These are phyloP conservation scores for Didymella segeticola DNA, from an alignment of 2,329 filamentous ascomycete genomes.

Conservation along the genomic window DNA sequence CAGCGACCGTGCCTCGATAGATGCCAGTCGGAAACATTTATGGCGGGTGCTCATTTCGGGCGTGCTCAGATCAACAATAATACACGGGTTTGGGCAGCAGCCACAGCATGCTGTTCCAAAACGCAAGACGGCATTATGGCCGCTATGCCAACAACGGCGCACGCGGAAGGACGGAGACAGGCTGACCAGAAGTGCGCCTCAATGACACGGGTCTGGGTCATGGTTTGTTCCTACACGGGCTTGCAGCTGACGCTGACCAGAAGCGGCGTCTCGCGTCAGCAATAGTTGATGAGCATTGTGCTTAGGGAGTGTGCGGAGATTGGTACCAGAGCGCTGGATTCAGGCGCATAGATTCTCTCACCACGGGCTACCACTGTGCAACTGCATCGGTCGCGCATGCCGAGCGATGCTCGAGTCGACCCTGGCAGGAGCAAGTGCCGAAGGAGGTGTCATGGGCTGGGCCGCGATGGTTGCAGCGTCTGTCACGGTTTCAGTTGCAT, in stretches of 20 bases:
- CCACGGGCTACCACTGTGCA: slow-evolving; percentile 19
- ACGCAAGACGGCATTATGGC: slow-evolving; percentile 10
- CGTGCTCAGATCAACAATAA: background rate
- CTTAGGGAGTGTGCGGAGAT: slow-evolving; percentile 27
- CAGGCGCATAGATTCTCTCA: slow-evolving; percentile 15
- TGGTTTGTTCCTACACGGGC: slow-evolving; percentile 16
- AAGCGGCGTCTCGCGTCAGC: slow-evolving; percentile 31
- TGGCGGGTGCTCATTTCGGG: background rate
- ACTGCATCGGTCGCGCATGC: slow-evolving; percentile 24
- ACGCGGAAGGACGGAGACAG: slow-evolving; percentile 23
- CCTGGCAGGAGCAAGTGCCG: slow-evolving; percentile 10
- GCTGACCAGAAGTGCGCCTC: slow-evolving; percentile 13
- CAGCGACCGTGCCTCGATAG: slow-evolving; percentile 20
- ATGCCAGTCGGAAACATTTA: slow-evolving; percentile 18
- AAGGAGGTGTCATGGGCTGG: slow-evolving; percentile 3
- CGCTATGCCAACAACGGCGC: slow-evolving; percentile 17
- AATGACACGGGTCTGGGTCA: slow-evolving; percentile 19
- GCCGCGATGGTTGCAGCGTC: slow-evolving; percentile 12
- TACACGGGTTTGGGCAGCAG: background rate
- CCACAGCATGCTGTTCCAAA: slow-evolving; percentile 2
- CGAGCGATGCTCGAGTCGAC: slow-evolving; percentile 11
- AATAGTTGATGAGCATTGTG: slow-evolving; percentile 18
- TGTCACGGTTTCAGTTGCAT: slow-evolving; percentile 16
- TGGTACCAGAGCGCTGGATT: slow-evolving; percentile 19
- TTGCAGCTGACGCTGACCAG: slow-evolving; percentile 18